Evolutionary conservation across 1,284 basidiomycete species (phyloP).

Genomic region (Sporisorium reilianum): DNA sequence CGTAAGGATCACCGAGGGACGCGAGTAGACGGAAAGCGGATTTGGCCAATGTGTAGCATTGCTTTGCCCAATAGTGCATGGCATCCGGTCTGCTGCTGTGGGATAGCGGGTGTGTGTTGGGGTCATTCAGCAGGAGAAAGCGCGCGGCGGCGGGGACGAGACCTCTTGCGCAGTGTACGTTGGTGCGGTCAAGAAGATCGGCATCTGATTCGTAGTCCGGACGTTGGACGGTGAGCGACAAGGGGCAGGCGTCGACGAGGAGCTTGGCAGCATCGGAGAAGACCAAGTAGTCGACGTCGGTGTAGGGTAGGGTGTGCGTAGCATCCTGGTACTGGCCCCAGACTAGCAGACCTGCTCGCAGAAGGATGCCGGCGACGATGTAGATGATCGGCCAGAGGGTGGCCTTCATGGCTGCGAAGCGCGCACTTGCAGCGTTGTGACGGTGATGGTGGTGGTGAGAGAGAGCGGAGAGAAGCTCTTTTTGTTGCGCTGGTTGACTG

Average conservation of each 20-base stretch:
- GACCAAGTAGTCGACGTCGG: conserved; percentile 95
- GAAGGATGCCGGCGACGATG: conserved; percentile 72
- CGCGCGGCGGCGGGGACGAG: conserved; percentile 63
- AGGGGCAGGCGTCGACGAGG: conserved; percentile 54
- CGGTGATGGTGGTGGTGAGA: neutral
- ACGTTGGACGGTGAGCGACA: conserved; percentile 47
- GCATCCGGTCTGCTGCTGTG: conserved; percentile 27
- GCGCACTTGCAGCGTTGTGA: neutral
- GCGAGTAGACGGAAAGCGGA: conserved; percentile 57
- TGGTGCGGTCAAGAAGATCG: conserved; percentile 47
- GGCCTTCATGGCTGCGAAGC: conserved; percentile 29
- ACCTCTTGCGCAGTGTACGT: conserved; percentile 58
- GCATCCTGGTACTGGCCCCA: conserved; percentile 91
- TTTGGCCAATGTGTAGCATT: conserved; percentile 44
- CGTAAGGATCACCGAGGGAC: conserved; percentile 80
- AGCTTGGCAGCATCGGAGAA: conserved; percentile 85
- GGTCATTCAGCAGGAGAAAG: conserved; percentile 73
- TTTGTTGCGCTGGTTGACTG: too few species aligned
- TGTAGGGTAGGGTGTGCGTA: conserved; percentile 88
- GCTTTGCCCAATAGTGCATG: conserved; percentile 43
- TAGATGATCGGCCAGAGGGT: conserved; percentile 37
- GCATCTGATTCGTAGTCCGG: conserved; percentile 42
- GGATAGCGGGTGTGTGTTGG: conserved; percentile 40
- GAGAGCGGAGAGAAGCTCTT: neutral
- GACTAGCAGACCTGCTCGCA: conserved; percentile 80